Evolutionary conservation across 1,284 basidiomycete genomes (phyloP), one percentile per base, ranked within the genome.

Genomic region (Leccinum griseonigrum): DNA sequence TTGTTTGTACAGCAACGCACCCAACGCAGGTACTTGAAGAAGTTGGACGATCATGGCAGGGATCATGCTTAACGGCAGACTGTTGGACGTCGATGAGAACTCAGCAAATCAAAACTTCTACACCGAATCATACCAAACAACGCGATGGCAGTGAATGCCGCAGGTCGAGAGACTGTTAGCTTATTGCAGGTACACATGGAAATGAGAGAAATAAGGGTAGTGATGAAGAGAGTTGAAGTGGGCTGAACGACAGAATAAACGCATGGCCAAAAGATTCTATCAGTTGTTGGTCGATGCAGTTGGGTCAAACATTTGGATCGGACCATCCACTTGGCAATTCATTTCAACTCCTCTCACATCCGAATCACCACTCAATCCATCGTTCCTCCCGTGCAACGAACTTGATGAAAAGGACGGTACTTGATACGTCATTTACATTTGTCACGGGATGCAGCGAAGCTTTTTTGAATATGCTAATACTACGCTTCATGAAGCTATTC

Each of bases 391-490:
- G 92, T 3, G 90, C 90, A 64, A 92, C 92, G 76, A 93, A 91
- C 69, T 95, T 95, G 79, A 95, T 90, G 70, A 94, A 92, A 69
- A 91, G 91, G 13, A 64, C 22, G 3, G 88, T 86, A 36, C 85
- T 79, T 34, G 58, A 96, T 89, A 16, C 97, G 80, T 98, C 95
- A 62, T 90, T 95, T 95, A 2, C 95, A 83, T 70, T 87, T 88
- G 71, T 98, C 95, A 9, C 92, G 81, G 0, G 93, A 87, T 11
- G 85, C 81, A 50, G 90, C 77, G 28, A 92, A 74, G 8, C 86
- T 86, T 72, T 91, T 91, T 34, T 34, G 32, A 11, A 86, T 61
- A 95, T 92, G 57, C 85, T 75, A 32, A 87, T 79, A 58, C 82
- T 85, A 4, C 90, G 82, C 60, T 77, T 79, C 6, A 86, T 81